These are phyloP conservation scores for Acer campestre DNA, from an alignment of 345 rosid genomes.

Conservation along the genomic window DNA sequence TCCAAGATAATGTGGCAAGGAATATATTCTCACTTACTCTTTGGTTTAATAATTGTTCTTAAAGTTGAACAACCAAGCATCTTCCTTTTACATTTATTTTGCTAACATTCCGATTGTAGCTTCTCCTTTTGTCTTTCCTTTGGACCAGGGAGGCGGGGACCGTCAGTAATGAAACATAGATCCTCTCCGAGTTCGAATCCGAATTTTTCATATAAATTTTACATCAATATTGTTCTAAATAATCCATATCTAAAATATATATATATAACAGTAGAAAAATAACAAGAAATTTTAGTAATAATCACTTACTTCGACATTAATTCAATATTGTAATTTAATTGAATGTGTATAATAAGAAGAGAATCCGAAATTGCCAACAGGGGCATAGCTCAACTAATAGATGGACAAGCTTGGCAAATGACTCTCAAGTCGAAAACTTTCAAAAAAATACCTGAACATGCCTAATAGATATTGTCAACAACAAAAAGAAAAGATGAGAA, in stretches of 20 bases:
- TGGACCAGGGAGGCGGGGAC: background rate
- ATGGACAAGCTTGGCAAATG: too few relatives aligned
- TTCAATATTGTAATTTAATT: background rate
- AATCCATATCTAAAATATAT: too few relatives aligned
- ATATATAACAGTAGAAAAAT: too few relatives aligned
- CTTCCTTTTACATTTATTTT: slow-evolving; percentile 16
- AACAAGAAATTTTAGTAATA: too few relatives aligned
- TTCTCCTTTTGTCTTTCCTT: slow-evolving; percentile 20
- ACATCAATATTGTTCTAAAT: too few relatives aligned
- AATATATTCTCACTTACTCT: slow-evolving; percentile 10
- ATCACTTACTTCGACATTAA: too few relatives aligned
- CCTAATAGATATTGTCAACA: too few relatives aligned
- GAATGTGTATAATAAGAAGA: background rate
- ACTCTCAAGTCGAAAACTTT: too few relatives aligned
- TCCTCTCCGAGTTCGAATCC: background rate
- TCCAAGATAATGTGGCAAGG: background rate
- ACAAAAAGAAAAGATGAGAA: background rate
- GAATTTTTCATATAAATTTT: too few relatives aligned
- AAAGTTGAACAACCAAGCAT: slow-evolving; percentile 23
- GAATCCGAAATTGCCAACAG: background rate
- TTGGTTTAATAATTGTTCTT: slow-evolving; percentile 1
- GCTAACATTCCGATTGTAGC: slow-evolving; percentile 34
- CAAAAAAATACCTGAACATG: too few relatives aligned
- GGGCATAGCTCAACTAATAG: too few relatives aligned
- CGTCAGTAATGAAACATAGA: background rate